Evolutionary conservation across 768 basidiomycete species (phyloP), one percentile per base, ranked within the genome.

Genomic region (Cystobasidiopsis lactophilus): DNA sequence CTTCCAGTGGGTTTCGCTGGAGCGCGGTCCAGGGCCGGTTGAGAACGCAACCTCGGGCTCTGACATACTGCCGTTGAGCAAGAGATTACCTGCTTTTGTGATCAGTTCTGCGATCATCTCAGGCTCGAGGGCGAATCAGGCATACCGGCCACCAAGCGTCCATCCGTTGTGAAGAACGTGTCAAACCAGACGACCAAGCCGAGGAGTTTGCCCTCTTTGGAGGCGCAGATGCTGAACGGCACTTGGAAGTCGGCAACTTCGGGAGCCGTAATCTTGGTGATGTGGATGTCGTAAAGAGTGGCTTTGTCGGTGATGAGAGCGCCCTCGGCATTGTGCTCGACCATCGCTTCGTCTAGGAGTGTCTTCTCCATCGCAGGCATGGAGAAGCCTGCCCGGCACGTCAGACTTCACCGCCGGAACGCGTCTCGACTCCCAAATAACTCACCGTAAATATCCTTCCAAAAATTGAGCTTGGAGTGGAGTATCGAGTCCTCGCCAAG

Each of bases 121-220:
- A 35, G 16, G 16, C 33, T 35, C 33, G 33, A 35, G 16, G 33
- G 33, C 9, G 47, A 51, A 52, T n/a, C n/a, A n/a, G n/a, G 26
- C 50, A 58, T 40, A 40, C 45, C 44, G 33, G 53, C 55, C 37
- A 59, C 63, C 35, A 60, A 46, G 53, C 64, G 51, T 54, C 66
- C 59, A 7, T 60, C 59, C 43, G 62, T 27, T 21, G 65, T 77
- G 72, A 96, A 95, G 72, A 88, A 95, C 0, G 82, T 80, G 68
- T 96, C 91, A 62, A 96, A 96, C 69, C 91, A 91, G 18, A 88
- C 76, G 24, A 93, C 72, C 69, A 96, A 78, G 5, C 82, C 73
- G 63, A 80, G 80, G 3, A 73, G 75, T 31, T 76, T 73, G 56
- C 74, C 78, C 1, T 63, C 61, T 31, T 62, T 61, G 1, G 59